phyloP scores from a whole-genome alignment of 257 asterid species.

The Ligustrum vulgare region DNA sequence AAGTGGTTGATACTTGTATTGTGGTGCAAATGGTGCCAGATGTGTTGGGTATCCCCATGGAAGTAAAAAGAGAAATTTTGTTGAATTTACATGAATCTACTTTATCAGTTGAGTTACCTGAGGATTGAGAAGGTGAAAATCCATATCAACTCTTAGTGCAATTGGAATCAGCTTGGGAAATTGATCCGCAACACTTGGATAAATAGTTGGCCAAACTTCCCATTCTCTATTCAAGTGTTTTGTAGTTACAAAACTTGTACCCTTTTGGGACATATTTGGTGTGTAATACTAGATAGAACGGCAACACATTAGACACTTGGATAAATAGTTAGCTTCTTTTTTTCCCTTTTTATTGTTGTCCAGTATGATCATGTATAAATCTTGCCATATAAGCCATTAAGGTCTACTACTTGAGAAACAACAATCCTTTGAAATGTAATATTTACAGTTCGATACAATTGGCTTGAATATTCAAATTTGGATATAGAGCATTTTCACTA shows the following conservation, averaged over 20 bases:
- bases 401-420: neutral
- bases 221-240: neutral
- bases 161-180: slow-evolving; percentile 88
- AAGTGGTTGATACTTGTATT: slow-evolving; percentile 18
- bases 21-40: slow-evolving; percentile 71
- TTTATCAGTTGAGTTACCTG: slow-evolving; percentile 62
- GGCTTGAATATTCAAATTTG: neutral
- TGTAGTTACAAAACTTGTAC: neutral
- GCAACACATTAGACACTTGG: no score
- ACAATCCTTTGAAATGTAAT: neutral
- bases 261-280: neutral
- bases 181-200: slow-evolving; percentile 68
- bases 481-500: no score
- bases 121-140: slow-evolving; percentile 92
- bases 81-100: slow-evolving; percentile 71
- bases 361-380: neutral
- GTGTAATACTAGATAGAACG: neutral
- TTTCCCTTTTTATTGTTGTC: no score
- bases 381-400: neutral
- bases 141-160: slow-evolving; percentile 76
- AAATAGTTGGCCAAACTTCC: slow-evolving; percentile 36
- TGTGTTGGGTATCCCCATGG: slow-evolving; percentile 61
- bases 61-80: slow-evolving; percentile 66
- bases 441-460: neutral
- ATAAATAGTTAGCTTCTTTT: no score